Evolutionary conservation across 2,329 filamentous ascomycete genomes (phyloP).

Genomic region (Raffaelea arxii): DNA sequence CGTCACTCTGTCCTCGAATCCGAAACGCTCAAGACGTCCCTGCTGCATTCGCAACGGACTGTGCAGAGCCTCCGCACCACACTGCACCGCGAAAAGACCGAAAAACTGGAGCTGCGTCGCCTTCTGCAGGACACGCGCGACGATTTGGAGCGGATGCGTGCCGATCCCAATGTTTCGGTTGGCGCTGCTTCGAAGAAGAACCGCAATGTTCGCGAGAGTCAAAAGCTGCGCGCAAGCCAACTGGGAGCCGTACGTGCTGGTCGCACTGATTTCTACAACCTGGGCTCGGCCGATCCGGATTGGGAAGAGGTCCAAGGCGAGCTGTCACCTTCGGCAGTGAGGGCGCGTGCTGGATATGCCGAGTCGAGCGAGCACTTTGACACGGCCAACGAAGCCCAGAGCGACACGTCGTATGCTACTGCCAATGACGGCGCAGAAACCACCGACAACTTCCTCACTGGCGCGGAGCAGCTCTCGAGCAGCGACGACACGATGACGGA

Average conservation of each 20-base stretch:
- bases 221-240: slow-evolving; percentile 53
- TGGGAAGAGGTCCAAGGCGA: slow-evolving; percentile 72
- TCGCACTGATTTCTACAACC: slow-evolving; percentile 63
- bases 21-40: slow-evolving; percentile 87
- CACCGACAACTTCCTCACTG: slow-evolving; percentile 92
- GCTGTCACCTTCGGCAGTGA: slow-evolving; percentile 36
- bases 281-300: slow-evolving; percentile 59
- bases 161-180: slow-evolving; percentile 28
- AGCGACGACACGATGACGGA: slow-evolving; percentile 71
- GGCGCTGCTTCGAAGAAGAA: slow-evolving; percentile 45
- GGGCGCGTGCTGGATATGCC: slow-evolving; percentile 17
- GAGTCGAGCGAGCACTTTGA: slow-evolving; percentile 64
- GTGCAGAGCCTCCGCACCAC: slow-evolving; percentile 93
- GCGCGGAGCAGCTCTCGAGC: slow-evolving; percentile 67
- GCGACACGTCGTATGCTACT: slow-evolving; percentile 54
- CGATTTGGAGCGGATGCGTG: slow-evolving; percentile 67
- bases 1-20: slow-evolving; percentile 87
- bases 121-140: slow-evolving; percentile 93
- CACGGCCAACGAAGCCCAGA: slow-evolving; percentile 64
- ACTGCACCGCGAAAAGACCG: slow-evolving; percentile 95
- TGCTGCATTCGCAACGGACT: slow-evolving; percentile 90
- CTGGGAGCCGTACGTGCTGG: slow-evolving; percentile 67
- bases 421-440: slow-evolving; percentile 76
- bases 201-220: slow-evolving; percentile 59
- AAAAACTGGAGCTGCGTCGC: slow-evolving; percentile 90